Conservation (phyloP, 208 protist species). For the Leishmania lainsoni region DNA sequence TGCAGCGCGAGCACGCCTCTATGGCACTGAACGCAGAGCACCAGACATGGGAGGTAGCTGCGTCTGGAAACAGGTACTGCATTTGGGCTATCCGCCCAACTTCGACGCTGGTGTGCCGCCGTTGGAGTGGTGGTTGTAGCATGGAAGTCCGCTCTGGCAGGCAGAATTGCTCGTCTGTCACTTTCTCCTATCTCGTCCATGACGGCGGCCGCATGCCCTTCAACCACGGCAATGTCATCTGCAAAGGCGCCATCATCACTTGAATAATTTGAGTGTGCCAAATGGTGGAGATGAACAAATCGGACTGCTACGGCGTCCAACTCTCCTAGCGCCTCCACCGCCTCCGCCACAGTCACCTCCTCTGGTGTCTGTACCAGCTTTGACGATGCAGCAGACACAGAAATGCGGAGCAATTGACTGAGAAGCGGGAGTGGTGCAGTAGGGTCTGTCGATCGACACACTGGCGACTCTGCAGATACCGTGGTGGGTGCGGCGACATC, state of each 20-base stretch:
- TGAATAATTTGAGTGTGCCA: neutral
- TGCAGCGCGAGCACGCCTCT: constrained; percentile 11
- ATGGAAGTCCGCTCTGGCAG: neutral
- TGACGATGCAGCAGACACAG: neutral
- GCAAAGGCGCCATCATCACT: neutral
- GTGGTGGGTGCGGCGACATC: neutral
- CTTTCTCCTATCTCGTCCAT: too few relatives aligned
- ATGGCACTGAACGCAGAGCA: constrained; percentile 1
- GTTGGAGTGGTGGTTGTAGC: neutral
- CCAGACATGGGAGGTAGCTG: neutral
- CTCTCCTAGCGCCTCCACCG: constrained; percentile 18
- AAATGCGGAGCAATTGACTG: neutral
- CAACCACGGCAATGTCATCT: neutral
- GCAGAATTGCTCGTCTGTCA: neutral
- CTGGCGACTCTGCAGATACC: neutral
- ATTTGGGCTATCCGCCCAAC: neutral
- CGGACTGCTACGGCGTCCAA: constrained; percentile 11
- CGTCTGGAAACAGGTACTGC: neutral
- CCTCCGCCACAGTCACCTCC: constrained; percentile 9
- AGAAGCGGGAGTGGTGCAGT: constrained; percentile 1
- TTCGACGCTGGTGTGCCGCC: neutral
- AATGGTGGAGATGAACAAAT: constrained; percentile 9
- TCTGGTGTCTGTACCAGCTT: neutral
- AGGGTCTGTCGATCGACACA: neutral
- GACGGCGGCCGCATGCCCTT: neutral